A percentile compares a stretch with the other conserved stretches of the same genome.
Conservation (phyloP, 768 basidiomycete species). For the Harrya chromipes region DNA sequence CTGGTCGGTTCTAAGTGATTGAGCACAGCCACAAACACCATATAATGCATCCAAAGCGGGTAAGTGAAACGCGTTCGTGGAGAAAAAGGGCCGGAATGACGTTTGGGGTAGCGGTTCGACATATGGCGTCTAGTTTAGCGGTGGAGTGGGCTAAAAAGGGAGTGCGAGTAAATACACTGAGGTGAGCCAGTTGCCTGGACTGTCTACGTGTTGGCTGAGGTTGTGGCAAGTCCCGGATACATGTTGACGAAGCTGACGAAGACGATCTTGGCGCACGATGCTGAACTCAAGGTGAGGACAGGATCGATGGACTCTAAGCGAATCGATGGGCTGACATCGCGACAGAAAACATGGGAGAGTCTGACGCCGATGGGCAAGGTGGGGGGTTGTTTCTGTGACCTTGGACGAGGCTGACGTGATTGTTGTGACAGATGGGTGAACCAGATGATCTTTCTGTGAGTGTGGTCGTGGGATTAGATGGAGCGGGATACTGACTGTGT, state of each 20-base stretch:
- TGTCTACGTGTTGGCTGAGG: neutral
- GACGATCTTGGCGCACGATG: slow-evolving; percentile 72
- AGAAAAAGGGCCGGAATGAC: neutral
- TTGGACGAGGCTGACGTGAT: slow-evolving; percentile 6
- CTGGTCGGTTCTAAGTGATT: neutral
- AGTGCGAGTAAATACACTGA: slow-evolving; percentile 81
- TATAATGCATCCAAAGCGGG: slow-evolving; percentile 97
- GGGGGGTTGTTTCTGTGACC: slow-evolving; percentile 15
- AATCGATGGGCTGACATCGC: neutral
- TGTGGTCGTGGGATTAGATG: slow-evolving; percentile 3
- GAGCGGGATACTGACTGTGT: neutral
- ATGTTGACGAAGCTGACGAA: slow-evolving; percentile 90
- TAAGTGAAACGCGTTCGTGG: slow-evolving; percentile 26
- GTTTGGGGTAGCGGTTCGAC: slow-evolving; percentile 66
- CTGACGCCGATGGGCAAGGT: slow-evolving; percentile 86
- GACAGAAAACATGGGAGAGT: slow-evolving; percentile 77
- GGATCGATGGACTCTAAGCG: too few relatives aligned
- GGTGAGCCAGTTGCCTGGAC: slow-evolving; percentile 36
- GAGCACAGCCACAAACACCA: slow-evolving; percentile 74
- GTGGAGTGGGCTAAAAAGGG: slow-evolving; percentile 95
- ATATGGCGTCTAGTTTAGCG: slow-evolving; percentile 89
- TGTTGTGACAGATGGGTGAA: slow-evolving; percentile 68
- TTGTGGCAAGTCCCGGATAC: slow-evolving; percentile 73
- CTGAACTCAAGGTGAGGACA: slow-evolving; percentile 62
- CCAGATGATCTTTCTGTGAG: slow-evolving; percentile 86